Evolutionary conservation across 257 asterid species (phyloP).

Genomic region (Lycium barbarum): DNA sequence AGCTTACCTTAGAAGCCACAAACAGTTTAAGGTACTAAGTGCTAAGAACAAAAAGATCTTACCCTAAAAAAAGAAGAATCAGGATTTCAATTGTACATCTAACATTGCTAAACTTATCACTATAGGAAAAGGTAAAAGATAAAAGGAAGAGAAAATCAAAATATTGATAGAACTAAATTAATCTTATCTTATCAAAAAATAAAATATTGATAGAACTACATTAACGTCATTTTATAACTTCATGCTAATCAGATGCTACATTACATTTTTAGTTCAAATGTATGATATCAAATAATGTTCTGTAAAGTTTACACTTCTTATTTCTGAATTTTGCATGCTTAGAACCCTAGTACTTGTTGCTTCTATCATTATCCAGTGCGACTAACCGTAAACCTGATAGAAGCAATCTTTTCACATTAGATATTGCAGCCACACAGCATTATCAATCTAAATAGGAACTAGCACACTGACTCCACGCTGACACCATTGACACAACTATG

Average conservation of each 20-base stretch:
- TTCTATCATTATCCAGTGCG: neutral
- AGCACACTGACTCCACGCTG: neutral
- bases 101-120: too few relatives aligned
- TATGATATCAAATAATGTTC: neutral
- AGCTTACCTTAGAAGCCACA: neutral
- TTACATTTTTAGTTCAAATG: neutral
- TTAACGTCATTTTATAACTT: neutral
- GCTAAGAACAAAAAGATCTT: too few relatives aligned
- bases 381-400: neutral
- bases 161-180: too few relatives aligned
- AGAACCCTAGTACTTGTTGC: neutral
- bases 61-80: too few relatives aligned
- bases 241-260: neutral
- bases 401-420: neutral
- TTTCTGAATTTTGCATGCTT: neutral
- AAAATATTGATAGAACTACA: neutral
- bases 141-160: too few relatives aligned
- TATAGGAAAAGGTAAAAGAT: too few relatives aligned
- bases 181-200: too few relatives aligned
- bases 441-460: neutral
- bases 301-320: neutral
- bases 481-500: neutral
- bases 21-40: neutral
- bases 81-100: too few relatives aligned
- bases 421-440: slow-evolving; percentile 7